A percentile compares a stretch with the other conserved stretches of the same genome.
Evolutionary conservation across 352 stramenopile species (phyloP).

Genomic region (Globisporangium yorkense): DNA sequence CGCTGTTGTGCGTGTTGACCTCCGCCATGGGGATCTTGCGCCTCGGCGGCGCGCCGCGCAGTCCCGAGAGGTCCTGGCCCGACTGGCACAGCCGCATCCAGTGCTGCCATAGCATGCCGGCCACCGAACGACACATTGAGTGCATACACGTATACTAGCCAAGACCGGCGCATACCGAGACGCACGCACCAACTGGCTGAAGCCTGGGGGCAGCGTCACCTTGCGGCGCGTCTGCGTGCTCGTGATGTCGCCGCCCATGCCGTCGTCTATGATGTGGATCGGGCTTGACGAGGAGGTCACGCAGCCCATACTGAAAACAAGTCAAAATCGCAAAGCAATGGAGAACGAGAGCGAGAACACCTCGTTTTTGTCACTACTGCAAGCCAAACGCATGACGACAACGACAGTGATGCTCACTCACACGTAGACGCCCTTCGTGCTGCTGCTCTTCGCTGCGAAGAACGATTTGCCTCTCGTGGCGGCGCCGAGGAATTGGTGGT

Average conservation of each 20-base stretch:
- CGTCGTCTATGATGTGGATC: not conserved
- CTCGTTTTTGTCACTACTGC: not conserved
- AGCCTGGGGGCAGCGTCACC: constrained; percentile 82
- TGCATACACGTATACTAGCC: not conserved
- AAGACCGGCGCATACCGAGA: not conserved
- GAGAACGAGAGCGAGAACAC: not conserved
- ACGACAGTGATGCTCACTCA: not conserved
- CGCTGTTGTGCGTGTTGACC: constrained; percentile 78
- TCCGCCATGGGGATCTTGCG: constrained; percentile 78
- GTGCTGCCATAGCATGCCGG: constrained; percentile 39
- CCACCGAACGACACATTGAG: not conserved
- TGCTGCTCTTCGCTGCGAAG: constrained; percentile 5
- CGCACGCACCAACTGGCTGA: constrained; percentile 79
- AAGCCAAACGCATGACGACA: not conserved
- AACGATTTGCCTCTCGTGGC: constrained; percentile 14
- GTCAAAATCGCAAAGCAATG: not conserved
- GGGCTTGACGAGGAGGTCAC: not conserved
- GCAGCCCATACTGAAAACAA: constrained; percentile 1
- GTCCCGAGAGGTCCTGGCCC: constrained; percentile 83
- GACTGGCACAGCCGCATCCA: constrained; percentile 89
- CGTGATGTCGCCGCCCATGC: constrained; percentile 50
- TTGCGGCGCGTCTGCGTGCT: constrained; percentile 70
- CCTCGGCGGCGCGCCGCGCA: constrained; percentile 45
- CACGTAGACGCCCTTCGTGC: not conserved
- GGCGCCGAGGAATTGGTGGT: constrained; percentile 7